Percentiles rank a stretch among this genome's conserved stretches.
Evolutionary conservation across 1,284 basidiomycete species (phyloP).

Genomic region (Amylostereum chailletii): DNA sequence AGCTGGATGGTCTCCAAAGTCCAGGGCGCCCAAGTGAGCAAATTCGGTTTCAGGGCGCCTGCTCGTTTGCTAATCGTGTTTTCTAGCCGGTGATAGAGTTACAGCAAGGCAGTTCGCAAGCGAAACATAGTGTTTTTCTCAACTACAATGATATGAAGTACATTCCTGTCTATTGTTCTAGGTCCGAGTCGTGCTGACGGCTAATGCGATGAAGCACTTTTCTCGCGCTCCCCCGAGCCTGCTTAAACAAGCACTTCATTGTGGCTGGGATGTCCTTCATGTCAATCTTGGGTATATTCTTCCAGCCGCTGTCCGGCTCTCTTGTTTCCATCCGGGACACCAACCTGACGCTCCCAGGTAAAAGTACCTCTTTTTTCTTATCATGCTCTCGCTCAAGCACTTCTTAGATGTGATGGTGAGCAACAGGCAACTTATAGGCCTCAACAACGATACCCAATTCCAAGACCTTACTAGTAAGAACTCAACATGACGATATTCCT

Average conservation of each 20-base stretch:
- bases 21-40: too few species aligned
- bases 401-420: constrained; percentile 25
- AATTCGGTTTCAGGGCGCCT: background rate
- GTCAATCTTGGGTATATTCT: too few species aligned
- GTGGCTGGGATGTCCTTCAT: constrained; percentile 7
- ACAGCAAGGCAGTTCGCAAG: constrained; percentile 40
- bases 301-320: too few species aligned
- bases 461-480: constrained; percentile 37
- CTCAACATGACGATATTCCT: background rate
- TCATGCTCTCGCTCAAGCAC: background rate
- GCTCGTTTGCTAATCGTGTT: background rate
- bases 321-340: too few species aligned
- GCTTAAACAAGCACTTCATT: constrained; percentile 35
- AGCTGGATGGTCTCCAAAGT: too few species aligned
- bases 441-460: constrained; percentile 35
- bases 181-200: background rate
- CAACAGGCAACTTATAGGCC: constrained; percentile 28
- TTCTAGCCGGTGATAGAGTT: constrained; percentile 46
- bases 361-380: constrained; percentile 16
- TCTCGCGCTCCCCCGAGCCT: constrained; percentile 33
- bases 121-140: constrained; percentile 38
- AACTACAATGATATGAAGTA: constrained; percentile 46
- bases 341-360: constrained; percentile 17
- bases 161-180: constrained; percentile 7
- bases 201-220: constrained; percentile 26